A percentile compares a stretch with the other conserved stretches of the same genome.
These are phyloP conservation scores for Candida ascalaphidarum DNA, from an alignment of 805 yeast species.

Conservation along the genomic window DNA sequence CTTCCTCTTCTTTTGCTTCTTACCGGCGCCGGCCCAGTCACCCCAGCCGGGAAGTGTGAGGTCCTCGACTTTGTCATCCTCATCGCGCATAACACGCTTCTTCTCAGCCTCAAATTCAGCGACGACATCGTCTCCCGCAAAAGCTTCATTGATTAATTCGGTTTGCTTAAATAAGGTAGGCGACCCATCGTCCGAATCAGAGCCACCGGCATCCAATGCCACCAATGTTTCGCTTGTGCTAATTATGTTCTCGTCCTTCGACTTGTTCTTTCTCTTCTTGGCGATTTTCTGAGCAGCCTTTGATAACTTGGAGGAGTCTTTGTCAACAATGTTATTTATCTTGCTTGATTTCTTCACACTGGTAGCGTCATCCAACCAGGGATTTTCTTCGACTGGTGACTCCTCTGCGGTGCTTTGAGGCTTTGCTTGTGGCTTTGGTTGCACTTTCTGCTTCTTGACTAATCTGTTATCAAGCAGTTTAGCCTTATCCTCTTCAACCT, in stretches of 20 bases:
- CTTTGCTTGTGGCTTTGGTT: background rate
- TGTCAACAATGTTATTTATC: slow-evolving; percentile 20
- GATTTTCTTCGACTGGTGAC: slow-evolving; percentile 16
- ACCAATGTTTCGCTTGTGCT: slow-evolving; percentile 49
- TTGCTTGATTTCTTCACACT: slow-evolving; percentile 20
- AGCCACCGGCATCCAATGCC: slow-evolving; percentile 39
- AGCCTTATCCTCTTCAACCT: slow-evolving; percentile 42
- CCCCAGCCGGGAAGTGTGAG: slow-evolving; percentile 96
- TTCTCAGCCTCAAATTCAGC: slow-evolving; percentile 76
- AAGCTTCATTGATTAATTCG: slow-evolving; percentile 81
- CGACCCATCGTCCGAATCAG: slow-evolving; percentile 20
- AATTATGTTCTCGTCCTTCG: slow-evolving; percentile 29
- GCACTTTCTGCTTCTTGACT: slow-evolving; percentile 7
- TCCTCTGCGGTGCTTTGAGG: slow-evolving; percentile 3
- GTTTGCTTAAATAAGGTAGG: slow-evolving; percentile 61
- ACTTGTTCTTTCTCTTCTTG: slow-evolving; percentile 25
- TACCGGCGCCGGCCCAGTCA: slow-evolving; percentile 76
- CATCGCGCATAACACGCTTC: slow-evolving; percentile 54
- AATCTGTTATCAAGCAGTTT: slow-evolving; percentile 37
- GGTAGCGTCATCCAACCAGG: slow-evolving; percentile 23
- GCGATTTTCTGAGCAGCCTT: slow-evolving; percentile 34
- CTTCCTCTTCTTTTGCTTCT: slow-evolving; percentile 43
- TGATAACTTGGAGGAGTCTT: slow-evolving; percentile 26
- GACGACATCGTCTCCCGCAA: slow-evolving; percentile 95
- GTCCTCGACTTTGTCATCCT: slow-evolving; percentile 83